A percentile compares a stretch with the other conserved stretches of the same genome.
phyloP scores from a whole-genome alignment of 768 basidiomycete genomes.

The Pulveroboletus sp. region DNA sequence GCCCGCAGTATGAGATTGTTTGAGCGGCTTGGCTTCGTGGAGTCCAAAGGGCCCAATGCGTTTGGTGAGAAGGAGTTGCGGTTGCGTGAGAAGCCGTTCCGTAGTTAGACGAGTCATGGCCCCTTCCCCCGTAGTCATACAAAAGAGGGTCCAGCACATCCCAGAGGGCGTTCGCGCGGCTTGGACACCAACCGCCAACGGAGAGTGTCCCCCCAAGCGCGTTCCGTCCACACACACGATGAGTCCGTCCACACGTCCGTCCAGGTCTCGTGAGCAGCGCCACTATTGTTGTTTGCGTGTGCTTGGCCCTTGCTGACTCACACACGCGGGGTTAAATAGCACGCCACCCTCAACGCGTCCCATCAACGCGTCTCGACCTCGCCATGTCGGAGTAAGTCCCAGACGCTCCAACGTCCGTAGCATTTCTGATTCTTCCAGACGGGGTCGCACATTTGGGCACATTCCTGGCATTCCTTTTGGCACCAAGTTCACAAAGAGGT shows the following conservation, averaged over 20 bases:
- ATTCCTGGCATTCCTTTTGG: slow-evolving; percentile 23
- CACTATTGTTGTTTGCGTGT: too few species aligned
- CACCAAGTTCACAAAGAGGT: slow-evolving; percentile 21
- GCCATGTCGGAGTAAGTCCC: slow-evolving; percentile 18
- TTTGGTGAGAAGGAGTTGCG: slow-evolving; percentile 87
- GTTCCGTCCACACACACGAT: too few species aligned
- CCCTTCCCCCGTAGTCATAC: slow-evolving; percentile 3
- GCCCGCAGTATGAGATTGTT: slow-evolving; percentile 68
- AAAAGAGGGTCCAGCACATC: too few species aligned
- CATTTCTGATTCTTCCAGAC: slow-evolving; percentile 2
- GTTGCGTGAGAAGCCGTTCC: too few species aligned
- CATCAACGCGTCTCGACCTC: slow-evolving; percentile 10
- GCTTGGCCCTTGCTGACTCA: too few species aligned
- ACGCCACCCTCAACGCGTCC: background rate
- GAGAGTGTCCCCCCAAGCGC: too few species aligned
- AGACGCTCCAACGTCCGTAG: background rate
- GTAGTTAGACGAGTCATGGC: slow-evolving; percentile 11
- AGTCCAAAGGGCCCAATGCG: slow-evolving; percentile 63
- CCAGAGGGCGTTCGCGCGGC: too few species aligned
- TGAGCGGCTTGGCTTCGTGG: slow-evolving; percentile 65
- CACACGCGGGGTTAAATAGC: slow-evolving; percentile 5
- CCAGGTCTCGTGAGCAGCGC: too few species aligned
- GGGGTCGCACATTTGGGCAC: slow-evolving; percentile 24
- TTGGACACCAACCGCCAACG: too few species aligned
- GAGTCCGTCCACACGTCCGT: too few species aligned